Percentiles rank a stretch among this genome's conserved stretches.
phyloP scores from a whole-genome alignment of 2,329 filamentous ascomycete species.

The Aspergillus quadrilineatus region DNA sequence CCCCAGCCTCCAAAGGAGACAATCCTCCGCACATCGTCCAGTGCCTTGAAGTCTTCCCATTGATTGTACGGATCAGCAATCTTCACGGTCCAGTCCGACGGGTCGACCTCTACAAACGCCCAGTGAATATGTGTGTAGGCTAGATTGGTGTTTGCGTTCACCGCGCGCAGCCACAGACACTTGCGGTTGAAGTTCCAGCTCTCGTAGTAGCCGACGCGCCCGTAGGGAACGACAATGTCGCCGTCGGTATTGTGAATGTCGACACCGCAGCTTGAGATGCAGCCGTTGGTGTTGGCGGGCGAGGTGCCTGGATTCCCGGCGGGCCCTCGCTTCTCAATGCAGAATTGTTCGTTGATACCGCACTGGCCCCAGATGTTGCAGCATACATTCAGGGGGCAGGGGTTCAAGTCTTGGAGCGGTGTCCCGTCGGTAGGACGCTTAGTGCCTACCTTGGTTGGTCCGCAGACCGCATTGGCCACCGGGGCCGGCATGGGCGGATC shows the following conservation, averaged over 20 bases:
- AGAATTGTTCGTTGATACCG: conserved; percentile 43
- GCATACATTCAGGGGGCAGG: conserved; percentile 46
- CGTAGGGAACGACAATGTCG: conserved; percentile 17
- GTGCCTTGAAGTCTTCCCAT: conserved; percentile 37
- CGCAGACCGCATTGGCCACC: conserved; percentile 43
- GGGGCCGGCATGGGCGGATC: conserved; percentile 42
- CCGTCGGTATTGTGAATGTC: conserved; percentile 30
- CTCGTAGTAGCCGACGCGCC: conserved; percentile 31
- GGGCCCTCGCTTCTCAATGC: conserved; percentile 23
- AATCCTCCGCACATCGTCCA: conserved; percentile 40
- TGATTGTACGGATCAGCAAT: conserved; percentile 11
- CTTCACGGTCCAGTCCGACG: background rate
- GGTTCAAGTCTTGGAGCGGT: too few relatives aligned
- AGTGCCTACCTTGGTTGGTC: conserved; percentile 20
- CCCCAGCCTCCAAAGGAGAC: too few relatives aligned
- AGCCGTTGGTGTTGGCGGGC: conserved; percentile 34
- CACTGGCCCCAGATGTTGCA: conserved; percentile 31
- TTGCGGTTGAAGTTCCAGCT: conserved; percentile 15
- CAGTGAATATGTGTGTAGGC: conserved; percentile 38
- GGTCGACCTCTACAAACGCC: conserved; percentile 36
- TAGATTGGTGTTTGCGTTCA: conserved; percentile 5
- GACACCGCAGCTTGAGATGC: conserved; percentile 45
- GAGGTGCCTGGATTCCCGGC: conserved; percentile 41
- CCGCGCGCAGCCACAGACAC: conserved; percentile 1
- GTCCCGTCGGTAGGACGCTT: too few relatives aligned